These are phyloP conservation scores for Cladophialophora yegresii DNA, from an alignment of 2,329 filamentous ascomycete species.

Conservation along the genomic window DNA sequence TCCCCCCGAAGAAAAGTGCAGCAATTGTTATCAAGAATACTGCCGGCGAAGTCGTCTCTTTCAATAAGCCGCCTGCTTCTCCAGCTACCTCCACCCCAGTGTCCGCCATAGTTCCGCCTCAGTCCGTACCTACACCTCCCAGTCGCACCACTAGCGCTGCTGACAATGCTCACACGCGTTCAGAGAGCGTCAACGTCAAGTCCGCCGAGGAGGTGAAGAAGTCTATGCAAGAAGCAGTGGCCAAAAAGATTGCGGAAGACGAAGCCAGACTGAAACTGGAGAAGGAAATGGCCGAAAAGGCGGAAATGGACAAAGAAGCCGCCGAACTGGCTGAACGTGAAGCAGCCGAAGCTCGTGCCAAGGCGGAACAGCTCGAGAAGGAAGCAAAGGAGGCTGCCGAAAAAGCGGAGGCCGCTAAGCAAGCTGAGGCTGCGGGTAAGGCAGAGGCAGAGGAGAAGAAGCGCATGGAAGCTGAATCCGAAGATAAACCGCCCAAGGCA, in stretches of 20 bases:
- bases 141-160: conserved; percentile 69
- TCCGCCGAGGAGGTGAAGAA: conserved; percentile 79
- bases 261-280: conserved; percentile 48
- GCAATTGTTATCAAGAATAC: conserved; percentile 83
- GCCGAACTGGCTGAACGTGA: conserved; percentile 43
- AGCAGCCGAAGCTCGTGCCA: conserved; percentile 30
- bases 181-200: conserved; percentile 71
- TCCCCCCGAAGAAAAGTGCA: conserved; percentile 66
- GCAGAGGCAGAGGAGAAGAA: conserved; percentile 36
- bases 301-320: conserved; percentile 47
- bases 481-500: conserved; percentile 34
- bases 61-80: conserved; percentile 67
- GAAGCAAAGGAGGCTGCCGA: conserved; percentile 49
- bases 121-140: conserved; percentile 76
- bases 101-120: conserved; percentile 64
- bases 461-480: conserved; percentile 16
- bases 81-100: conserved; percentile 58
- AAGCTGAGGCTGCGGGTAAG: conserved; percentile 41
- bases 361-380: conserved; percentile 38
- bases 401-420: conserved; percentile 46
- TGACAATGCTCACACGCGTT: conserved; percentile 65
- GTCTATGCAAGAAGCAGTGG: conserved; percentile 64
- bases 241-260: conserved; percentile 56
- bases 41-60: conserved; percentile 70
- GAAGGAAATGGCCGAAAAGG: conserved; percentile 38